phyloP scores from a whole-genome alignment of 345 rosid species.

The Brassica nigra region DNA sequence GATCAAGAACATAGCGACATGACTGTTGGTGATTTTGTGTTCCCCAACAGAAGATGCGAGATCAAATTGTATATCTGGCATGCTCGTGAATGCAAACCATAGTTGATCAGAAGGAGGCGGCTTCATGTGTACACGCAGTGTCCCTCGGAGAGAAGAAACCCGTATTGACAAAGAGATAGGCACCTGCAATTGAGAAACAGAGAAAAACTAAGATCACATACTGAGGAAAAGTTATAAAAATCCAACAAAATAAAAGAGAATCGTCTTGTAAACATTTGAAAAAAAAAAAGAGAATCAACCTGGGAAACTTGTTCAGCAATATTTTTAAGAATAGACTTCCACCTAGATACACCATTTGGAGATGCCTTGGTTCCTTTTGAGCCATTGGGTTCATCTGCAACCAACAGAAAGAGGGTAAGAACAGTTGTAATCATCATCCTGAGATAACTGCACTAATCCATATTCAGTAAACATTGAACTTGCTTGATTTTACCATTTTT shows the following conservation, averaged over 20 bases:
- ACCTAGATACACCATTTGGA: slow-evolving; percentile 44
- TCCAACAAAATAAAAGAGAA: neutral
- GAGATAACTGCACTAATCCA: slow-evolving; percentile 53
- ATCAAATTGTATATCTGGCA: slow-evolving; percentile 80
- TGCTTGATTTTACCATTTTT: slow-evolving; percentile 47
- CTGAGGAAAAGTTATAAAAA: slow-evolving; percentile 1
- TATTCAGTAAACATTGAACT: slow-evolving; percentile 38
- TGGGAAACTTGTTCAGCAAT: slow-evolving; percentile 43
- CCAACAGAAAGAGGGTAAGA: slow-evolving; percentile 5
- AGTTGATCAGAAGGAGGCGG: slow-evolving; percentile 96
- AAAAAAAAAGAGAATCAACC: slow-evolving; percentile 17
- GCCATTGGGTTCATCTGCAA: slow-evolving; percentile 31
- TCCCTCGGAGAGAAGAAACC: slow-evolving; percentile 81
- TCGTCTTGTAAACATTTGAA: neutral
- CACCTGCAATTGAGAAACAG: slow-evolving; percentile 54
- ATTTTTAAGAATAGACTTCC: slow-evolving; percentile 43
- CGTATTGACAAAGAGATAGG: slow-evolving; percentile 82
- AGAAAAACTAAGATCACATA: slow-evolving; percentile 26
- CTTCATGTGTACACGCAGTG: slow-evolving; percentile 71
- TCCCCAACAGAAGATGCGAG: slow-evolving; percentile 88
- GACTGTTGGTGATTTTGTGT: slow-evolving; percentile 72
- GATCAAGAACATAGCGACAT: slow-evolving; percentile 67
- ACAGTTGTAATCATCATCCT: slow-evolving; percentile 1
- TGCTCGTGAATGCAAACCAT: slow-evolving; percentile 90
- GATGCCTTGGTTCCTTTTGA: slow-evolving; percentile 32